Evolutionary conservation across 2,329 filamentous ascomycete genomes (phyloP), one percentile per base, ranked within the genome.

Genomic region (Microsporum canis): DNA sequence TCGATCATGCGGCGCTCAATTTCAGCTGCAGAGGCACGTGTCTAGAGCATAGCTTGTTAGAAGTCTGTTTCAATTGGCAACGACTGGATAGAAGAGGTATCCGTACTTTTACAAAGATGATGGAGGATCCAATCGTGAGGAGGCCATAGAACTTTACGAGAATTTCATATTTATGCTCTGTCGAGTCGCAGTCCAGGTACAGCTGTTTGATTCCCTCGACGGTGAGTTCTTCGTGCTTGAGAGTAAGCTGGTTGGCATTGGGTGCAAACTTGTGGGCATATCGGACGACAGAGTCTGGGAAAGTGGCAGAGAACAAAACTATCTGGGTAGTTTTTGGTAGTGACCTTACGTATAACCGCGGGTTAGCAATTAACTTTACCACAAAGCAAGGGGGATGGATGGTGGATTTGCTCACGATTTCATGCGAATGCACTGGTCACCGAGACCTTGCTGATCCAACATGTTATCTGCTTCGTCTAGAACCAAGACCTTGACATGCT

Each of bases 381-480:
- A 34, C 34, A 29, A 57, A 12, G 4, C 17, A 61, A 51, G 43
- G 5, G 14, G 10, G 6, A n/a, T n/a, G 34, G 31, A 43, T 43
- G 6, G 14, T 6, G n/a, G 38, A 29, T 5, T 17, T n/a, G 77
- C 85, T 69, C 76, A 94, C 89, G 76, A 76, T 79, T 95, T 96
- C 68, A 96, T 89, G 66, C 91, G 86, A 68, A 91, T 83, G 75
- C 92, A 97, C 76, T 99, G 94, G 62, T 97, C 94, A 59, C 94
- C 94, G 60, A 99, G 80, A 58, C 94, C 92, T 76, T 96, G 90
- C 75, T 92, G 88, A 71, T 97, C 94, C 63, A 99, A 79, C 94
- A 99, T 99, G 77, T 96, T 97, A 77, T 99, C 94, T 61, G 94
- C 94, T 78, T 99, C 94, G 70, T 99, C 94, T 59, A 99, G 82